Conservation (phyloP, 805 yeast species). For the Kodamaea leandrae region DNA sequence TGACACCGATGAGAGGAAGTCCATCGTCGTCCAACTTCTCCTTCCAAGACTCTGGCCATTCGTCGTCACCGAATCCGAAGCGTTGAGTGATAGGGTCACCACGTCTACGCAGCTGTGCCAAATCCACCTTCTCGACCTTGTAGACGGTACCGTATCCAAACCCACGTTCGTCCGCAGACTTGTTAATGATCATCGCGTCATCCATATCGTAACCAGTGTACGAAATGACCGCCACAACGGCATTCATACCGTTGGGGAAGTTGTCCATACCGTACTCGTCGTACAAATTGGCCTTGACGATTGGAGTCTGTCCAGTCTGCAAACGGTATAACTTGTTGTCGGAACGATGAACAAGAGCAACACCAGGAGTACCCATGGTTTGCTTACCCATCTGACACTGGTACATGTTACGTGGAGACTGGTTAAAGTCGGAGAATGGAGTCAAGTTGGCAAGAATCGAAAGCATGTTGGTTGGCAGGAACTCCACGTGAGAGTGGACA, state of each 20-base stretch:
- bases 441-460: constrained; percentile 96
- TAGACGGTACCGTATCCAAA: constrained; percentile 96
- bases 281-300: constrained; percentile 88
- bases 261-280: constrained; percentile 98
- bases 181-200: constrained; percentile 98
- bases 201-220: constrained; percentile 99
- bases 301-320: constrained; percentile 96
- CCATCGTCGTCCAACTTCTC: constrained; percentile 90
- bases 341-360: constrained; percentile 85
- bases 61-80: constrained; percentile 90
- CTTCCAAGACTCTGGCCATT: constrained; percentile 90
- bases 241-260: constrained; percentile 97
- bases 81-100: constrained; percentile 95
- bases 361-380: constrained; percentile 99
- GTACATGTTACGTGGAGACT: constrained; percentile 99
- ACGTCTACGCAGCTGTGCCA: constrained; percentile 70
- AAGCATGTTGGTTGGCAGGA: constrained; percentile 88
- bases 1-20: constrained; percentile 81
- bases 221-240: constrained; percentile 97
- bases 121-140: constrained; percentile 89
- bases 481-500: constrained; percentile 90
- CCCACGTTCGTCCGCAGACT: constrained; percentile 96
- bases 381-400: constrained; percentile 99
- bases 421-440: constrained; percentile 97
- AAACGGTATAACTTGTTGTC: constrained; percentile 92